Evolutionary conservation across 768 basidiomycete genomes (phyloP).

Genomic region (Amanita jacksonii): DNA sequence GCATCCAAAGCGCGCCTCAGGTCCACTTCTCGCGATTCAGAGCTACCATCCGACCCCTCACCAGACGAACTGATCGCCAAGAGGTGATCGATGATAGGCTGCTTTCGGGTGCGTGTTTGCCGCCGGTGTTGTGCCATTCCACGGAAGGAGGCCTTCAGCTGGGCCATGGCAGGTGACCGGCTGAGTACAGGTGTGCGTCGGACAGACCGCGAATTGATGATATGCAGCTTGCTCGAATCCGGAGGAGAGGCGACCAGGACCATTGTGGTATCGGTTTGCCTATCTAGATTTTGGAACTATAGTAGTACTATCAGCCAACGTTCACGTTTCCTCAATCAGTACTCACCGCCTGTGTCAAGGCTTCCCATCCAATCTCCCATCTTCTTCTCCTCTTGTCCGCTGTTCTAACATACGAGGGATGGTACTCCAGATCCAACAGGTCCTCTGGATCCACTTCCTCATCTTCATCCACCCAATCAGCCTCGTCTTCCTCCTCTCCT

Average conservation of each 20-base stretch:
- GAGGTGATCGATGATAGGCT: slow-evolving; percentile 40
- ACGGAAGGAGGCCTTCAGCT: slow-evolving; percentile 48
- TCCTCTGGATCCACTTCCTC: slow-evolving; percentile 63
- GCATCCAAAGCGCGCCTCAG: slow-evolving; percentile 60
- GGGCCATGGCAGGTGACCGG: slow-evolving; percentile 39
- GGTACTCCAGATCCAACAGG: slow-evolving; percentile 65
- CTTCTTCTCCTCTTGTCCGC: slow-evolving; percentile 57
- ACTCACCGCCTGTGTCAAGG: slow-evolving; percentile 60
- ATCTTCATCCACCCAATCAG: slow-evolving; percentile 69
- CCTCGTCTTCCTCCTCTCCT: slow-evolving; percentile 30
- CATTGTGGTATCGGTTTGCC: slow-evolving; percentile 75
- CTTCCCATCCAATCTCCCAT: slow-evolving; percentile 74
- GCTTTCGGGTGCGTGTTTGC: slow-evolving; percentile 30
- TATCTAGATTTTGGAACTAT: slow-evolving; percentile 71
- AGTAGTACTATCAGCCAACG: slow-evolving; percentile 1
- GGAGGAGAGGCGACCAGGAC: slow-evolving; percentile 67
- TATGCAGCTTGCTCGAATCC: slow-evolving; percentile 56
- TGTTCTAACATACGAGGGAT: slow-evolving; percentile 60
- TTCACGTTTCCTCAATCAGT: slow-evolving; percentile 5
- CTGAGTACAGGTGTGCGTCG: slow-evolving; percentile 42
- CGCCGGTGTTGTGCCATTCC: slow-evolving; percentile 50
- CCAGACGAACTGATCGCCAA: slow-evolving; percentile 34
- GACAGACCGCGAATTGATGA: slow-evolving; percentile 58
- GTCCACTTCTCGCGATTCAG: slow-evolving; percentile 50
- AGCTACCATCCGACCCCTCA: slow-evolving; percentile 47